Base-by-base conservation (phyloP, 192 early-diverging fungal genomes). In the Phlyctochytrium arcticum region DNA sequence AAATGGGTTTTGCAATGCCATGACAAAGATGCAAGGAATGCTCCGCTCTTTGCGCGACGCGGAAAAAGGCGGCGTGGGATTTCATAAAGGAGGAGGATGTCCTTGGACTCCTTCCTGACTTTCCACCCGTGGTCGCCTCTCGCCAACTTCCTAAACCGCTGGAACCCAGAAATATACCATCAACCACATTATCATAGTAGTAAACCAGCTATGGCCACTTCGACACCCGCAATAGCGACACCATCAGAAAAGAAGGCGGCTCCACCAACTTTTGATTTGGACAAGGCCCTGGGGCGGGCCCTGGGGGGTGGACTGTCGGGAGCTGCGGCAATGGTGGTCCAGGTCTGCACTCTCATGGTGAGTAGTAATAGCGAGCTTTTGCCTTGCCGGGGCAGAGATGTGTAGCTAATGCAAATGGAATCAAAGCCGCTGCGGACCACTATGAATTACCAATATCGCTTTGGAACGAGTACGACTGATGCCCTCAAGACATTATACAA, bases 291-390 rank as follows among this genome's bases (percentile, higher is more conserved):
- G 33, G 63, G 66, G 30, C 54, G 75, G 6, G 75, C 75, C 4
- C 58, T 76, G 33, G 75, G 75, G 9, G 75, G 75, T 29, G 75
- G 75, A 46, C 47, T 77, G 2, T 39, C 68, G 3, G 75, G 75
- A 1, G 75, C 75, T 8, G 67, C 75, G 6, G 75, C 75, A 5
- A 77, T 77, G 75, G 75, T 70, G 26, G 68, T 77, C 39, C 75
- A 77, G 47, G 75, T 77, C 32, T 30, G 60, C 27, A 73, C 72
- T n/a, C 37, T 76, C 19, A 74, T 76, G 75, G 69, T 71, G 29
- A 17, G 56, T 6, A 21, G 35, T 21, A 36, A n/a, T n/a, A n/a
- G 23, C 47, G 42, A 7, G 5, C 59, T 15, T 51, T 68, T 6
- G 12, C 21, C 17, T 35, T 68, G 8, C 67, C 24, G 5, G 10